These are phyloP conservation scores for Diaporthe sp. DNA, from an alignment of 2,329 filamentous ascomycete species.

Conservation along the genomic window DNA sequence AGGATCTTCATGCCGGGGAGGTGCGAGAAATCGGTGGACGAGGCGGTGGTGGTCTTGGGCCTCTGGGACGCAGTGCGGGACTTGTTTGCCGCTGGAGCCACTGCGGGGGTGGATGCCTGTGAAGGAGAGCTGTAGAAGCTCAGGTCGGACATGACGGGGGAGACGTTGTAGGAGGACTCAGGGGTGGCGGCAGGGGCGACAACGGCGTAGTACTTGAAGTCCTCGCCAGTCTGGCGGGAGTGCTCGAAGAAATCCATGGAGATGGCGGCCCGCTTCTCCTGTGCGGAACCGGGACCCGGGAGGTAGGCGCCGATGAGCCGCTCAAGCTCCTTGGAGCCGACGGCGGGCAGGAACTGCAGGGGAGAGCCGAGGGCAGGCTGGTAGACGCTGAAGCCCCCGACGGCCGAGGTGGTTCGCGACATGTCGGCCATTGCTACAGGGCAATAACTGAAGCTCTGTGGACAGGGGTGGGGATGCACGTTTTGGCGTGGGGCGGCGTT, in stretches of 20 bases:
- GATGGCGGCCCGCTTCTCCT: conserved; percentile 68
- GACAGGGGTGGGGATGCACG: conserved; percentile 10
- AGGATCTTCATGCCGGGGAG: conserved; percentile 75
- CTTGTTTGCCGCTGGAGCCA: conserved; percentile 37
- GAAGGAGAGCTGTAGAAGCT: conserved; percentile 53
- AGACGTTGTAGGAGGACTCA: conserved; percentile 60
- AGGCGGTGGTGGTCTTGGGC: conserved; percentile 33
- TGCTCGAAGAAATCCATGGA: conserved; percentile 70
- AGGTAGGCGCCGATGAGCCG: conserved; percentile 69
- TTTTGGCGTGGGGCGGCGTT: neutral
- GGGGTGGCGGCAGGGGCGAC: conserved; percentile 49
- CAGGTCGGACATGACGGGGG: conserved; percentile 60
- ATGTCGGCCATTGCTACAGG: conserved; percentile 46
- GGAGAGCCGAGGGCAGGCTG: conserved; percentile 66
- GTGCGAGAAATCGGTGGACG: conserved; percentile 57
- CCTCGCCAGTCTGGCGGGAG: conserved; percentile 63
- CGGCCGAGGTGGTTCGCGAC: conserved; percentile 47
- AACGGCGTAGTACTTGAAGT: conserved; percentile 70
- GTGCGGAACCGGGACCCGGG: conserved; percentile 61
- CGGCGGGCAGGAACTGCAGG: conserved; percentile 73
- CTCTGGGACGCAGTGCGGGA: conserved; percentile 43
- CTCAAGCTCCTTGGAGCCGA: conserved; percentile 71
- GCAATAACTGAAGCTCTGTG: neutral
- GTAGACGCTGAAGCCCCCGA: conserved; percentile 68
- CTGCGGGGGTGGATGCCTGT: conserved; percentile 34